Conservation (phyloP, 2,329 filamentous ascomycete species). For the Penicillium sumatraense region DNA sequence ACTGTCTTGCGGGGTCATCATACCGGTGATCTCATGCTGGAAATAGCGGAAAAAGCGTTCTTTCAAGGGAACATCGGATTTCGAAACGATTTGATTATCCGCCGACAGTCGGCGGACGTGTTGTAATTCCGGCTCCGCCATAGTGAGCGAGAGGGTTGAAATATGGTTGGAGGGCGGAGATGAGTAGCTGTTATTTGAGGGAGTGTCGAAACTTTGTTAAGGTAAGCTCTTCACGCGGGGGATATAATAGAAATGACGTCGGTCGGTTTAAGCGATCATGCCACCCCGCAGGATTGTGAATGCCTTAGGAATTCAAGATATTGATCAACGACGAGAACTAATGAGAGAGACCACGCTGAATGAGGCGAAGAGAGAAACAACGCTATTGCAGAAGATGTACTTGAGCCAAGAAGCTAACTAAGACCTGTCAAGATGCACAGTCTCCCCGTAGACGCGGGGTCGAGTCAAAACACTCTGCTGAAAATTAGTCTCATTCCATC, state of each 20-base stretch:
- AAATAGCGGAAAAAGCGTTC: slow-evolving; percentile 87
- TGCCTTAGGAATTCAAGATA: not conserved
- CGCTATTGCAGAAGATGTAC: not conserved
- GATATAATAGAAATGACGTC: slow-evolving; percentile 39
- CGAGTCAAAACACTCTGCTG: not conserved
- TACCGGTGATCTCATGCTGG: slow-evolving; percentile 73
- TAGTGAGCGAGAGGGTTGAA: slow-evolving; percentile 15
- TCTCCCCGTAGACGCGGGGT: slow-evolving; percentile 13
- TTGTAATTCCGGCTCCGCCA: slow-evolving; percentile 37
- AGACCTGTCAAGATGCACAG: slow-evolving; percentile 11
- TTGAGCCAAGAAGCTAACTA: slow-evolving; percentile 9
- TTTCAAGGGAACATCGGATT: slow-evolving; percentile 58
- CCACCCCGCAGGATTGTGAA: slow-evolving; percentile 21
- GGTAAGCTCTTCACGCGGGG: slow-evolving; percentile 5
- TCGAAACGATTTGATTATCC: slow-evolving; percentile 38
- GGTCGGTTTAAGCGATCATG: slow-evolving; percentile 26
- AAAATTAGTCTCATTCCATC: not conserved
- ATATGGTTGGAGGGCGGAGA: not conserved
- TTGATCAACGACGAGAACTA: too few relatives aligned
- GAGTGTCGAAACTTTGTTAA: not conserved
- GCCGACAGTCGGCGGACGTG: slow-evolving; percentile 36
- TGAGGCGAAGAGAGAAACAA: too few relatives aligned
- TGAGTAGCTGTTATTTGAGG: not conserved
- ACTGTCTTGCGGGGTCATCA: too few relatives aligned
- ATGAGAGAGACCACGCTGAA: too few relatives aligned